Evolutionary conservation across 163 green algal genomes (phyloP).

Genomic region (Coccomyxa subellipsoidea): DNA sequence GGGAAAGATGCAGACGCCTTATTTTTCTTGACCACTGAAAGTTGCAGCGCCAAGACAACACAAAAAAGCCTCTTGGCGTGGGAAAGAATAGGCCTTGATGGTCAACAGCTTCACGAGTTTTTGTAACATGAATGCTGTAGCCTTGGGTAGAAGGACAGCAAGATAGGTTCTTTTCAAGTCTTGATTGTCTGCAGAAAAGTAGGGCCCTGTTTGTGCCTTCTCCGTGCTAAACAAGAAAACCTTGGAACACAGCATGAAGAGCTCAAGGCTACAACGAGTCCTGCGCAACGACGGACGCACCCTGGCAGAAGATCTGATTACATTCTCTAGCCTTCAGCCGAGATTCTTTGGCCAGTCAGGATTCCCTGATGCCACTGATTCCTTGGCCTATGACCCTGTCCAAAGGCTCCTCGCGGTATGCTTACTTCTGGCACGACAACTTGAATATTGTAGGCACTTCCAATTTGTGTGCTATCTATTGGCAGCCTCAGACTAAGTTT

Average conservation of each 20-base stretch:
- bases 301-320: neutral
- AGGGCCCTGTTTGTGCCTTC: neutral
- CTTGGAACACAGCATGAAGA: neutral
- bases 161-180: too few relatives aligned
- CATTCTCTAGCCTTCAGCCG: neutral
- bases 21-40: too few relatives aligned
- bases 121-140: too few relatives aligned
- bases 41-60: too few relatives aligned
- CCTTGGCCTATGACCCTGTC: conserved; percentile 64
- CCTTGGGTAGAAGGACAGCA: too few relatives aligned
- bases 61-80: neutral
- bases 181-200: too few relatives aligned
- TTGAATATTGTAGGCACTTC: neutral
- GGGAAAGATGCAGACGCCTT: too few relatives aligned
- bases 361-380: conserved; percentile 55
- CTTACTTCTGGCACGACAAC: neutral
- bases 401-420: conserved; percentile 71
- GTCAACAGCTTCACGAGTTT: too few relatives aligned
- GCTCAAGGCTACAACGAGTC: neutral
- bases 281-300: neutral
- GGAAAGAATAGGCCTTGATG: neutral
- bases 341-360: conserved; percentile 31
- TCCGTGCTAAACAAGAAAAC: neutral
- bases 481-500: too few relatives aligned
- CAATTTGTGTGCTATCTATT: too few relatives aligned